Percentiles rank a stretch among this genome's conserved stretches.
Conservation (phyloP, 805 yeast genomes). For the Monosporozyma servazzii region DNA sequence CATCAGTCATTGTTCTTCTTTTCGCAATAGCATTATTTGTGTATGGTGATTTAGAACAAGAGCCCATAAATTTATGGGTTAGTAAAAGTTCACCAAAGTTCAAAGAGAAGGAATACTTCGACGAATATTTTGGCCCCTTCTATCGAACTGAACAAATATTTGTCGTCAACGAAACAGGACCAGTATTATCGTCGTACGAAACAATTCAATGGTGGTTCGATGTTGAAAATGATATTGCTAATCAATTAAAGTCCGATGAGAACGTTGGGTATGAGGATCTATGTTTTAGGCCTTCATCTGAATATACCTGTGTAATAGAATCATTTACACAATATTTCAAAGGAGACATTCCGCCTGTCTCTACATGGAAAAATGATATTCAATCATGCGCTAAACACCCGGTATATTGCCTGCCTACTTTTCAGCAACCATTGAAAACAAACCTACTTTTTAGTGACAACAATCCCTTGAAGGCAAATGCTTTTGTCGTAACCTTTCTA, state of each 20-base stretch:
- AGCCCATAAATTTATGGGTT: slow-evolving; percentile 87
- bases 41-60: slow-evolving; percentile 54
- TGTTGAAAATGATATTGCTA: slow-evolving; percentile 51
- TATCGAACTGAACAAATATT: slow-evolving; percentile 81
- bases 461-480: slow-evolving; percentile 50
- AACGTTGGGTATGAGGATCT: slow-evolving; percentile 45
- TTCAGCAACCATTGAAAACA: slow-evolving; percentile 80
- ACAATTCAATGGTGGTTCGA: slow-evolving; percentile 81
- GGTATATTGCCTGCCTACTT: slow-evolving; percentile 79
- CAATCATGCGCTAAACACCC: slow-evolving; percentile 65
- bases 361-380: slow-evolving; percentile 46
- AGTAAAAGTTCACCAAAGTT: slow-evolving; percentile 65
- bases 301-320: slow-evolving; percentile 66
- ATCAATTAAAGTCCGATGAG: slow-evolving; percentile 25
- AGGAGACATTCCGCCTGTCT: slow-evolving; percentile 44
- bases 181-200: slow-evolving; percentile 54
- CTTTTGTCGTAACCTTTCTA: slow-evolving; percentile 69
- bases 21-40: slow-evolving; percentile 34
- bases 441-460: slow-evolving; percentile 59
- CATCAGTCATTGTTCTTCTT: slow-evolving; percentile 28
- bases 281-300: slow-evolving; percentile 78
- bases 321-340: slow-evolving; percentile 83
- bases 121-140: slow-evolving; percentile 82
- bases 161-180: slow-evolving; percentile 57
- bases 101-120: slow-evolving; percentile 59